Conservation (phyloP, 2,329 filamentous ascomycete genomes). For the Boeremia exigua region DNA sequence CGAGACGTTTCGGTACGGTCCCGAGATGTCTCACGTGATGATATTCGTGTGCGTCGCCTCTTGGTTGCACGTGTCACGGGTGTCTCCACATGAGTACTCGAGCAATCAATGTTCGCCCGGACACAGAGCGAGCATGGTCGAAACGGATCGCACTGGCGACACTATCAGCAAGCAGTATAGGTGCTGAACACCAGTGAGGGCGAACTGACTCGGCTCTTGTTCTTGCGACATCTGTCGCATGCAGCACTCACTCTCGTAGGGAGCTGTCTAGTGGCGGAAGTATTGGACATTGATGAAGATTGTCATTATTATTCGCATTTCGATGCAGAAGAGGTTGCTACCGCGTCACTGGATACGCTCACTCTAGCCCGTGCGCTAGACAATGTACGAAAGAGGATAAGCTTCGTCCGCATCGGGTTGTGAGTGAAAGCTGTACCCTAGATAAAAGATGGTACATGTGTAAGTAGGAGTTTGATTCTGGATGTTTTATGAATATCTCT, state of each 20-base stretch:
- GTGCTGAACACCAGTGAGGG: not conserved
- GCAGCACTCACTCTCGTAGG: slow-evolving; percentile 15
- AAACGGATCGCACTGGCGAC: slow-evolving; percentile 43
- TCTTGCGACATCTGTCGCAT: slow-evolving; percentile 20
- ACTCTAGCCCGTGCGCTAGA: not conserved
- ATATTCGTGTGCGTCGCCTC: slow-evolving; percentile 9
- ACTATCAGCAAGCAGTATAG: not conserved
- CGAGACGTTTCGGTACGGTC: slow-evolving; percentile 3
- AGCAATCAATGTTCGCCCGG: slow-evolving; percentile 31
- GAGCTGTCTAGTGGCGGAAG: slow-evolving; percentile 6
- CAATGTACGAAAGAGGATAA: too few relatives aligned
- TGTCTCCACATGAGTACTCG: not conserved
- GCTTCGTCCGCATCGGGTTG: too few relatives aligned
- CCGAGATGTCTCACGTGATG: slow-evolving; percentile 9
- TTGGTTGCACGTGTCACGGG: slow-evolving; percentile 4
- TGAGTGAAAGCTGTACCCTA: too few relatives aligned
- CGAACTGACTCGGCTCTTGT: slow-evolving; percentile 19
- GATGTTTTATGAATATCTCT: too few relatives aligned
- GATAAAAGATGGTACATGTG: too few relatives aligned
- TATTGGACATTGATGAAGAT: not conserved
- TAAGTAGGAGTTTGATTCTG: too few relatives aligned
- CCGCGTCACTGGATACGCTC: not conserved
- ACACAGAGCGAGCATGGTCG: slow-evolving; percentile 45
- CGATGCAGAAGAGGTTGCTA: not conserved
- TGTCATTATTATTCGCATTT: not conserved